These are phyloP conservation scores for Colletotrichum tropicale DNA, from an alignment of 2,329 filamentous ascomycete species.

Conservation along the genomic window DNA sequence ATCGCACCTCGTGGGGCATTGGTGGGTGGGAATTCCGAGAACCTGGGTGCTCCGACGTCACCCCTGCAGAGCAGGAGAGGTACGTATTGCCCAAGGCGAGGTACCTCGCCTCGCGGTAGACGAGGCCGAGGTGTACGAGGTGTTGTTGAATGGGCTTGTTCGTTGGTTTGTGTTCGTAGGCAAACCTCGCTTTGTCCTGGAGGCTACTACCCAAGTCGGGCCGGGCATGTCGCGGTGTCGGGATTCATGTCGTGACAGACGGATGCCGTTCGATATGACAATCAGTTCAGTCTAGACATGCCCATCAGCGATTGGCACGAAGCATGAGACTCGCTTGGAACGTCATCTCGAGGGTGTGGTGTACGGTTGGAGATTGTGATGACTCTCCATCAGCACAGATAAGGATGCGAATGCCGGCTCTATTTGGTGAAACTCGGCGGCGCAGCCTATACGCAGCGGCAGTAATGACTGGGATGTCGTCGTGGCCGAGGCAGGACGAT, in stretches of 20 bases:
- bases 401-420: not conserved
- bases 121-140: not conserved
- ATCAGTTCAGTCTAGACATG: not conserved
- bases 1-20: not conserved
- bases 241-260: not conserved
- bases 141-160: not conserved
- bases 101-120: not conserved
- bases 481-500: not conserved
- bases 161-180: not conserved
- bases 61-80: not conserved
- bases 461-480: not conserved
- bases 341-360: not conserved
- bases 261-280: not conserved
- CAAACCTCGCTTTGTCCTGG: not conserved
- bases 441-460: not conserved
- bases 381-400: not conserved
- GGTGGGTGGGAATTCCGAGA: not conserved
- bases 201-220: not conserved
- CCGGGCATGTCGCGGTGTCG: not conserved
- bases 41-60: conserved; percentile 10
- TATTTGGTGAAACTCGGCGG: not conserved
- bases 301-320: not conserved
- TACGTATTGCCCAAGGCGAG: not conserved
- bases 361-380: not conserved
- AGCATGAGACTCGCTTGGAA: not conserved